A percentile compares a stretch with the other conserved stretches of the same genome.
Evolutionary conservation across 768 basidiomycete genomes (phyloP).

Genomic region (Vararia minispora): DNA sequence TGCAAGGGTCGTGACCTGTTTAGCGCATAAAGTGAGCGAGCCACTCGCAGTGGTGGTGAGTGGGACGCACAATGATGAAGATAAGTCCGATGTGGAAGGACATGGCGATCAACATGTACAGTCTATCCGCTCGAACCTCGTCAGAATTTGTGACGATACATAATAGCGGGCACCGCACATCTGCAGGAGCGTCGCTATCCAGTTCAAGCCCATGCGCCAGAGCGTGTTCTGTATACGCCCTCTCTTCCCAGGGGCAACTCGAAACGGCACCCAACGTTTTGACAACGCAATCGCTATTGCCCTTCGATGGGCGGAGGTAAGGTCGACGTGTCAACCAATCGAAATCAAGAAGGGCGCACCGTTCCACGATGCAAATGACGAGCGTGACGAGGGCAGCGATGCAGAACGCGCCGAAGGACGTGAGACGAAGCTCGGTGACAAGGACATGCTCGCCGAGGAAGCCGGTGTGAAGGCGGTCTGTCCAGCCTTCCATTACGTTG

Average conservation of each 20-base stretch:
- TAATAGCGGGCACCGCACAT: slow-evolving; percentile 33
- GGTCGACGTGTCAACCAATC: background rate
- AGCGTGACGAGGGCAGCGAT: slow-evolving; percentile 33
- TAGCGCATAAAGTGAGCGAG: background rate
- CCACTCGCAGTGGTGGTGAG: background rate
- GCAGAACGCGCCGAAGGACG: slow-evolving; percentile 38
- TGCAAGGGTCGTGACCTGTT: slow-evolving; percentile 45
- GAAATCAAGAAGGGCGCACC: slow-evolving; percentile 27
- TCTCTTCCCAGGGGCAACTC: slow-evolving; percentile 27
- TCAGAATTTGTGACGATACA: too few species aligned
- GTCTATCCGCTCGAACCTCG: slow-evolving; percentile 22
- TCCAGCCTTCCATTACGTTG: slow-evolving; percentile 35
- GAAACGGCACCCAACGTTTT: slow-evolving; percentile 35
- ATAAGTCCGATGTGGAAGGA: slow-evolving; percentile 54
- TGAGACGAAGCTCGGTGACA: slow-evolving; percentile 29
- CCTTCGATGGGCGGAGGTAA: slow-evolving; percentile 20
- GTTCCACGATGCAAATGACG: slow-evolving; percentile 42
- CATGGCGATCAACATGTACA: slow-evolving; percentile 69
- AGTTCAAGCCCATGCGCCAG: slow-evolving; percentile 47
- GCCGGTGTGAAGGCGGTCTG: slow-evolving; percentile 32
- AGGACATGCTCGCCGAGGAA: slow-evolving; percentile 37
- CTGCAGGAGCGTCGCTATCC: slow-evolving; percentile 44
- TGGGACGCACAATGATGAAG: slow-evolving; percentile 32
- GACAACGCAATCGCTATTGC: slow-evolving; percentile 37
- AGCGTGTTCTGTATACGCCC: slow-evolving; percentile 32